Percentiles rank a stretch among this genome's conserved stretches.
These are phyloP conservation scores for Neopestalotiopsis sp. DNA, from an alignment of 2,329 filamentous ascomycete species.

Conservation along the genomic window DNA sequence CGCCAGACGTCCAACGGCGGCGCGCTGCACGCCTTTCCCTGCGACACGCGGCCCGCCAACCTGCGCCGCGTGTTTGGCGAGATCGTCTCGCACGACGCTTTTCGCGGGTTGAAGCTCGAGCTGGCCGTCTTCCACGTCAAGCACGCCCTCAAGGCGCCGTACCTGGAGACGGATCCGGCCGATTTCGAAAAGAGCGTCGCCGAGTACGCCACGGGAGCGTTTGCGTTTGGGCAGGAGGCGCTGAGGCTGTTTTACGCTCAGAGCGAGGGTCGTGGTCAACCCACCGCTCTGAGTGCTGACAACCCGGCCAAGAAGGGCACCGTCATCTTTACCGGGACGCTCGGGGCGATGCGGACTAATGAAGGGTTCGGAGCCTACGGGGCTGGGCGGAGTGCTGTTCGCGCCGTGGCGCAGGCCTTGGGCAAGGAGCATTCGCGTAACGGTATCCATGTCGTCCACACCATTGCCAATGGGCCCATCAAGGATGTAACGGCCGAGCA, in stretches of 20 bases:
- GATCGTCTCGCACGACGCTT: constrained; percentile 53
- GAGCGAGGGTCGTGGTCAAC: constrained; percentile 45
- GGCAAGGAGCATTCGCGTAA: constrained; percentile 62
- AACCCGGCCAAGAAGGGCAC: constrained; percentile 59
- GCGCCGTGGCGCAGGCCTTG: constrained; percentile 52
- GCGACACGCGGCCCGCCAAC: constrained; percentile 52
- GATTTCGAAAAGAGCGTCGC: constrained; percentile 53
- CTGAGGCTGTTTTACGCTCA: constrained; percentile 57
- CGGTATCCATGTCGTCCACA: constrained; percentile 64
- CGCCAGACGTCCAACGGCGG: constrained; percentile 42
- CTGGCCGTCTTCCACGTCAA: constrained; percentile 63
- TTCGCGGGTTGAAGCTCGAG: constrained; percentile 54
- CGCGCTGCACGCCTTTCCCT: constrained; percentile 57
- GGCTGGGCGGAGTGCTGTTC: constrained; percentile 54
- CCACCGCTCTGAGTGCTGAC: constrained; percentile 44
- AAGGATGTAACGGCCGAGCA: constrained; percentile 46
- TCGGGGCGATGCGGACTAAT: constrained; percentile 59
- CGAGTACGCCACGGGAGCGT: constrained; percentile 59
- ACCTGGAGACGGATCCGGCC: constrained; percentile 58
- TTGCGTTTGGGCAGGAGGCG: constrained; percentile 59
- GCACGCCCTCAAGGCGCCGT: constrained; percentile 58
- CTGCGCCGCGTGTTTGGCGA: constrained; percentile 53
- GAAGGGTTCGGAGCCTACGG: constrained; percentile 61
- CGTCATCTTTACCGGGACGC: constrained; percentile 61
- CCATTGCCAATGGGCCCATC: constrained; percentile 62